Evolutionary conservation across 257 asterid species (phyloP).

Genomic region (Scutellaria baicalensis): DNA sequence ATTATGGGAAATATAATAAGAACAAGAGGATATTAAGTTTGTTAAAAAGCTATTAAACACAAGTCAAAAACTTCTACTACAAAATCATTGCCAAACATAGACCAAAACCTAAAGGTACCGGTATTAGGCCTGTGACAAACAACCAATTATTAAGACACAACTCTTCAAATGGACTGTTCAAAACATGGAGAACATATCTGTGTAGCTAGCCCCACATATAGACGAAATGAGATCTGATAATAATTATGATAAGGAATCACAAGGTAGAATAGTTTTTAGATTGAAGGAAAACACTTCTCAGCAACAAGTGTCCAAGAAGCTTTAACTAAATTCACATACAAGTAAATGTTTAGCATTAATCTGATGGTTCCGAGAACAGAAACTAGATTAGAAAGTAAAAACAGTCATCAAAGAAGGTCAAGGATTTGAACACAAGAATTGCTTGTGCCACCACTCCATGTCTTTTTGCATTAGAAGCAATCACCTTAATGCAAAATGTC

Average conservation of each 20-base stretch:
- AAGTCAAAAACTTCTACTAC: neutral
- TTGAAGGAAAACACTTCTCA: neutral
- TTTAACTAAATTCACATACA: neutral
- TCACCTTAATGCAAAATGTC: neutral
- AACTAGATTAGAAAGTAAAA: neutral
- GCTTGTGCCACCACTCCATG: neutral
- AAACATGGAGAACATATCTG: neutral
- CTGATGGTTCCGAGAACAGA: neutral
- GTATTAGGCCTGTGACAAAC: too few species aligned
- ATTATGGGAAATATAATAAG: constrained; percentile 9
- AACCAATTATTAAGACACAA: neutral
- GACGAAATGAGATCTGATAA: neutral
- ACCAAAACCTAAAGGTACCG: neutral
- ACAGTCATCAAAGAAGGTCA: neutral
- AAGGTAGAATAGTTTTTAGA: neutral
- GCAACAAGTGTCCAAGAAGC: neutral
- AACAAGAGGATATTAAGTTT: neutral
- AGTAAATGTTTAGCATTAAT: neutral
- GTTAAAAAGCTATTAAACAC: neutral
- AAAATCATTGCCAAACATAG: neutral
- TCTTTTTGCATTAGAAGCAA: neutral
- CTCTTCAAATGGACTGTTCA: neutral
- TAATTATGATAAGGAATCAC: neutral
- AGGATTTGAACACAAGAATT: neutral
- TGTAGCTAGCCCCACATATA: neutral